These are phyloP conservation scores for Trametes gibbosa DNA, from an alignment of 768 basidiomycete species.

Conservation along the genomic window DNA sequence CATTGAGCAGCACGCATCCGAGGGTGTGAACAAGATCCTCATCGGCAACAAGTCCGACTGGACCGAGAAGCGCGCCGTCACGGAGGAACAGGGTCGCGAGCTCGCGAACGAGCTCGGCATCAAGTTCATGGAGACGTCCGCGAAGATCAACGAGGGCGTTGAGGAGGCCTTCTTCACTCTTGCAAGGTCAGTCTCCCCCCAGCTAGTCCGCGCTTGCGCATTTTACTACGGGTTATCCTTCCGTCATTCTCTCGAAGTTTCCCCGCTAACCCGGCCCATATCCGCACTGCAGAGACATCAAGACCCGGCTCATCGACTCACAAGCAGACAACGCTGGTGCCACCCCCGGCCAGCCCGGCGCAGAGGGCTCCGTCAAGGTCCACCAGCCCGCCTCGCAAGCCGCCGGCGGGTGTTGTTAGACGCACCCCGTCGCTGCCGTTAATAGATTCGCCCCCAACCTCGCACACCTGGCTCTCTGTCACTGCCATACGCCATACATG, in stretches of 20 bases:
- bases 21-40: conserved; percentile 98
- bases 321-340: conserved; percentile 61
- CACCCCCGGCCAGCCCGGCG: conserved; percentile 33
- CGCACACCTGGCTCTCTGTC: neutral
- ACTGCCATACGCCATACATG: neutral
- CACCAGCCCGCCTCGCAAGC: conserved; percentile 52
- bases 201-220: neutral
- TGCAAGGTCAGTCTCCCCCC: conserved; percentile 64
- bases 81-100: conserved; percentile 87
- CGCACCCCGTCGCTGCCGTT: neutral
- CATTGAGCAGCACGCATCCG: conserved; percentile 98
- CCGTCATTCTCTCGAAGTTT: conserved; percentile 5
- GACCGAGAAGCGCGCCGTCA: conserved; percentile 92
- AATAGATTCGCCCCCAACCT: neutral
- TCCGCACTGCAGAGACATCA: conserved; percentile 74
- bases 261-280: neutral
- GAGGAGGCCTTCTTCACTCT: conserved; percentile 99
- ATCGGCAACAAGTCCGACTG: conserved; percentile 99
- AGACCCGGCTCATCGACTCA: conserved; percentile 94
- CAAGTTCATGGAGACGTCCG: conserved; percentile 96
- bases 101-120: conserved; percentile 94
- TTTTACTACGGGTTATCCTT: neutral
- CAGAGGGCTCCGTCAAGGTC: conserved; percentile 62
- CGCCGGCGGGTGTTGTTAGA: conserved; percentile 50
- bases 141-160: conserved; percentile 95